Base-by-base conservation (phyloP, 75 land plant species). In the Isoetes taiwanensis region DNA sequence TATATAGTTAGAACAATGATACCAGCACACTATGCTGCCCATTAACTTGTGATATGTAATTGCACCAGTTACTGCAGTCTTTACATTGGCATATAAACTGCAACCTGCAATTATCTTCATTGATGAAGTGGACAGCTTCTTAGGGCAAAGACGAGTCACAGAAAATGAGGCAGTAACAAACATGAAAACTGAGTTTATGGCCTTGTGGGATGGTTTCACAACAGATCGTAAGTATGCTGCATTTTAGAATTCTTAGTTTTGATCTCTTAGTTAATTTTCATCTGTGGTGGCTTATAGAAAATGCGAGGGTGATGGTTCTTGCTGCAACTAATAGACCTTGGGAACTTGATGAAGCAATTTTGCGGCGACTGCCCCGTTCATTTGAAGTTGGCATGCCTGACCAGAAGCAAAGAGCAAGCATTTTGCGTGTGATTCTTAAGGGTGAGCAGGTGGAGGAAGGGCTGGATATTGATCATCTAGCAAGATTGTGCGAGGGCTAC, bases 131-230 rank as follows among this genome's bases (percentile, higher is more conserved):
- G 99, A 94, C 61, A 94, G 96, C 61, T 94, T 94, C 67, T 60
- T 94, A 72, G 90, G 99, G 2, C 99, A 88, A 62, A 85, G 99
- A 1, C 79, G 90, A 8, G 66, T 34, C 9, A 65, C 80, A 16
- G 99, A 94, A 42, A 83, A 94, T 59, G 96, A 94, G 68, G 83
- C 86, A 28, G 32, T 84, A 25, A 70, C 86, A 28, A 84, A 82
- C 30, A 94, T 94, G 96, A 94, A 94, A 63, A 94, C 99, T 2
- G 99, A 94, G 67, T 94, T 94, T 55, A 89, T 94, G 99, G 77
- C 99, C 3, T 63, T 89, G 35, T 94, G 96, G 96, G 99, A 94
- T 81, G 99, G 99, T 26, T 84, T 94, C 58, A 89, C 96, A 19
- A 94, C 99, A 30, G 99, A 94, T 61, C 80, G 96, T 94, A 71